Evolutionary conservation across 345 rosid genomes (phyloP).

Genomic region (Zanthoxylum bungeanum): DNA sequence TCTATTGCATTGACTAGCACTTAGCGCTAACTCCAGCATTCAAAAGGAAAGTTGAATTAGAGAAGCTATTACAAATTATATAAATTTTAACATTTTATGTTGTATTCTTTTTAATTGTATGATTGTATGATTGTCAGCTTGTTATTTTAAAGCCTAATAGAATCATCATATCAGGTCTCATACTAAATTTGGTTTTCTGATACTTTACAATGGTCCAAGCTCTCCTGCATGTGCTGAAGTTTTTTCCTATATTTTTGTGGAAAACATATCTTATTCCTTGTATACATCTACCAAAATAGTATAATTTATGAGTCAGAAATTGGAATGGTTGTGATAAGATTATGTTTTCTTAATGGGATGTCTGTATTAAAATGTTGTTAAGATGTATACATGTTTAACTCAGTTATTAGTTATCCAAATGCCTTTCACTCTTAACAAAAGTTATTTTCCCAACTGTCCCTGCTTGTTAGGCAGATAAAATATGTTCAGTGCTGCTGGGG

Average conservation of each 20-base stretch:
- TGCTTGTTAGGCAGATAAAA: neutral
- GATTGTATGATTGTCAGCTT: slow-evolving; percentile 6
- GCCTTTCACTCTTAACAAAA: neutral
- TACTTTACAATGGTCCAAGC: neutral
- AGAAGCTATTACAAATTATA: neutral
- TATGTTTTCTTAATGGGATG: neutral
- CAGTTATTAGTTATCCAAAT: neutral
- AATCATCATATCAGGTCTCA: neutral
- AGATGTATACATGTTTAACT: neutral
- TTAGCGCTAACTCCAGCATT: neutral
- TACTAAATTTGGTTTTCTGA: neutral
- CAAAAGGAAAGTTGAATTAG: neutral
- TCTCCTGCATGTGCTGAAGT: neutral
- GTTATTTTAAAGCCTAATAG: neutral
- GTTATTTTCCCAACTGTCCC: neutral
- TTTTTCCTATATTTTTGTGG: neutral
- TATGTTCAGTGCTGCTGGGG: neutral
- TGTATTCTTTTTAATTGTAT: neutral
- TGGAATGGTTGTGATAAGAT: neutral
- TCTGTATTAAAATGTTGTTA: neutral
- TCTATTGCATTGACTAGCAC: neutral
- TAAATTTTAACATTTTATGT: neutral
- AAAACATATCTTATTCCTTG: neutral
- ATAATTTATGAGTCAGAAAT: neutral
- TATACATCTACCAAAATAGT: neutral